Percentiles rank a stretch among this genome's conserved stretches.
Evolutionary conservation across 441 rosid species (phyloP).

Genomic region (Adansonia gregorii): DNA sequence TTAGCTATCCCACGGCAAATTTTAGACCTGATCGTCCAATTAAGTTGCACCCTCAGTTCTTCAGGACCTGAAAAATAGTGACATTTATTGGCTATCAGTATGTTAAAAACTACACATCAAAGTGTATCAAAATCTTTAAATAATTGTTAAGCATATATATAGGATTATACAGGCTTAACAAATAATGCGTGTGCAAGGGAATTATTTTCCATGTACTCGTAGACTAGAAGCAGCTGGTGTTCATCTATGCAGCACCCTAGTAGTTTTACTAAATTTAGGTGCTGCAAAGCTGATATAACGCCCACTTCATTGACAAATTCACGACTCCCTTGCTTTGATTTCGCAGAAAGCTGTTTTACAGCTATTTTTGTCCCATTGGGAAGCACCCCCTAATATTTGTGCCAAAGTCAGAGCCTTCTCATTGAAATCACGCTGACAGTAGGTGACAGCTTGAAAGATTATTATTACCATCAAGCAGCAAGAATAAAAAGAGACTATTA

Average conservation of each 20-base stretch:
- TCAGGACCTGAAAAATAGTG: slow-evolving; percentile 14
- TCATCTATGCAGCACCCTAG: slow-evolving; percentile 69
- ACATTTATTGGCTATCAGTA: background rate
- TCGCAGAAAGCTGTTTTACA: slow-evolving; percentile 70
- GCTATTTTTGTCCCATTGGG: slow-evolving; percentile 61
- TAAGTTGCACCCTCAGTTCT: slow-evolving; percentile 36
- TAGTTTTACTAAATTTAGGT: slow-evolving; percentile 73
- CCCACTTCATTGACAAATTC: slow-evolving; percentile 74
- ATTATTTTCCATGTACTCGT: slow-evolving; percentile 80
- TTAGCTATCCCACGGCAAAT: slow-evolving; percentile 68
- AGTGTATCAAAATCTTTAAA: background rate
- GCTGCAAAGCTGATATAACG: slow-evolving; percentile 63
- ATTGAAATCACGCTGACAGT: background rate
- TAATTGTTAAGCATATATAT: background rate
- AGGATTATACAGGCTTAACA: slow-evolving; percentile 42
- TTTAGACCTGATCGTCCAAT: slow-evolving; percentile 57
- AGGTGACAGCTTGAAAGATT: slow-evolving; percentile 13
- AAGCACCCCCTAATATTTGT: slow-evolving; percentile 49
- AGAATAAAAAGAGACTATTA: slow-evolving; percentile 21
- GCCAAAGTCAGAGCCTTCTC: slow-evolving; percentile 3
- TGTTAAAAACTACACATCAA: background rate
- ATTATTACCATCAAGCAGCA: background rate
- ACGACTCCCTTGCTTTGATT: slow-evolving; percentile 70
- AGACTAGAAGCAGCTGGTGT: slow-evolving; percentile 60
- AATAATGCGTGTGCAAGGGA: slow-evolving; percentile 61